These are phyloP conservation scores for Theileria sp. DNA, from an alignment of 169 alveolate genomes.

Conservation along the genomic window DNA sequence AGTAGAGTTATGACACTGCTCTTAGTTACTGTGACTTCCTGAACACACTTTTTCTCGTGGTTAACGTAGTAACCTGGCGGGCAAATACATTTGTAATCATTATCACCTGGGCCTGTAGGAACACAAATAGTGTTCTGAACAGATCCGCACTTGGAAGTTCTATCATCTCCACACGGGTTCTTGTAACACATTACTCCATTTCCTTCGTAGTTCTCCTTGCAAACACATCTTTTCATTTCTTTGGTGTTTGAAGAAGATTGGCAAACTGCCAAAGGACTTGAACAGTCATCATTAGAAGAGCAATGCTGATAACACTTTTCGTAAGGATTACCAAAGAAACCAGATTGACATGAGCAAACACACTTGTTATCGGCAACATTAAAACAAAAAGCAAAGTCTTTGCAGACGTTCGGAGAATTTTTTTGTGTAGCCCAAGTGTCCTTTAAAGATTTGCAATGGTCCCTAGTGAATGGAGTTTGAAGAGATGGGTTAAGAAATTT, in stretches of 20 bases:
- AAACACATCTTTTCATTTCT: constrained; percentile 46
- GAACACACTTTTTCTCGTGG: constrained; percentile 27
- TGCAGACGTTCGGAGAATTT: constrained; percentile 21
- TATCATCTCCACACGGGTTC: constrained; percentile 15
- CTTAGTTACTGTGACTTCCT: constrained; percentile 16
- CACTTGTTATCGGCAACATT: constrained; percentile 29
- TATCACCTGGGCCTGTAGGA: constrained; percentile 24
- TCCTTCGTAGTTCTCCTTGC: constrained; percentile 57
- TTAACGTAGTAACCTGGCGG: constrained; percentile 50
- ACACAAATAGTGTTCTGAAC: constrained; percentile 1
- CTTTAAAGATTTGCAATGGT: not conserved
- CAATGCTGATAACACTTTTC: constrained; percentile 41
- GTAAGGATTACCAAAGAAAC: constrained; percentile 59
- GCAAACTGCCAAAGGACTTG: constrained; percentile 52
- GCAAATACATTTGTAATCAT: constrained; percentile 36
- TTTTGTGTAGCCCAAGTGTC: constrained; percentile 14
- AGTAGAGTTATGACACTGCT: constrained; percentile 29
- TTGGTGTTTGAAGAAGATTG: not conserved
- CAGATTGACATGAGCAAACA: constrained; percentile 52
- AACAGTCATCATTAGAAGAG: constrained; percentile 54
- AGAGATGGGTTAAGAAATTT: constrained; percentile 1
- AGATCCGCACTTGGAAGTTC: constrained; percentile 24
- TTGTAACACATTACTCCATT: constrained; percentile 59
- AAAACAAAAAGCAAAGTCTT: constrained; percentile 25
- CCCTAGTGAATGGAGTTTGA: not conserved